These are phyloP conservation scores for Medicago lupulina DNA, from an alignment of 306 rosid genomes.

Conservation along the genomic window DNA sequence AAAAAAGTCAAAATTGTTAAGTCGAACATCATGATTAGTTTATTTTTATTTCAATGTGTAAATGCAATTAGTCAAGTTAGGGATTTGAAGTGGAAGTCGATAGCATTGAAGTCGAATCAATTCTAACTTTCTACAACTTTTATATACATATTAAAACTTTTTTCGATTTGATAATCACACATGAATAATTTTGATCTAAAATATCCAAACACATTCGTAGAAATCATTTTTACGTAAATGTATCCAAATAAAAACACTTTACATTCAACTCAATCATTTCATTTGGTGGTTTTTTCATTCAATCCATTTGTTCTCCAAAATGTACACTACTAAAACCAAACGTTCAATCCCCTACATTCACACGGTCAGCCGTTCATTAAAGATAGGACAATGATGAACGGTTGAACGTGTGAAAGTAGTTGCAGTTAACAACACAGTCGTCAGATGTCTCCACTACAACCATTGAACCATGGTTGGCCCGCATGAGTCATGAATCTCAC, in stretches of 20 bases:
- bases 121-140: too few species aligned
- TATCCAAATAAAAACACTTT: too few species aligned
- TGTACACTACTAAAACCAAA: too few species aligned
- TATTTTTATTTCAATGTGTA: too few species aligned
- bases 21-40: too few species aligned
- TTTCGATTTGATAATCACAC: neutral
- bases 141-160: too few species aligned
- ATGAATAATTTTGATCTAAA: neutral
- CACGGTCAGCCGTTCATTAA: neutral
- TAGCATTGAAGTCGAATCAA: too few species aligned
- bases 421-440: neutral
- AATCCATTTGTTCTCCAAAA: neutral
- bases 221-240: too few species aligned
- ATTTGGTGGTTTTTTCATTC: neutral
- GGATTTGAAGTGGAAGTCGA: too few species aligned
- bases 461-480: slow-evolving; percentile 16
- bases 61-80: neutral
- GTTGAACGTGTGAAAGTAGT: neutral
- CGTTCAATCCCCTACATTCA: neutral
- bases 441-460: neutral
- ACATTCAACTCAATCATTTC: neutral
- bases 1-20: too few species aligned
- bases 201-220: neutral
- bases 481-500: neutral
- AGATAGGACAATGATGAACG: neutral